Base-by-base conservation (phyloP, 1,284 basidiomycete genomes). In the Ceratobasidium sp. region DNA sequence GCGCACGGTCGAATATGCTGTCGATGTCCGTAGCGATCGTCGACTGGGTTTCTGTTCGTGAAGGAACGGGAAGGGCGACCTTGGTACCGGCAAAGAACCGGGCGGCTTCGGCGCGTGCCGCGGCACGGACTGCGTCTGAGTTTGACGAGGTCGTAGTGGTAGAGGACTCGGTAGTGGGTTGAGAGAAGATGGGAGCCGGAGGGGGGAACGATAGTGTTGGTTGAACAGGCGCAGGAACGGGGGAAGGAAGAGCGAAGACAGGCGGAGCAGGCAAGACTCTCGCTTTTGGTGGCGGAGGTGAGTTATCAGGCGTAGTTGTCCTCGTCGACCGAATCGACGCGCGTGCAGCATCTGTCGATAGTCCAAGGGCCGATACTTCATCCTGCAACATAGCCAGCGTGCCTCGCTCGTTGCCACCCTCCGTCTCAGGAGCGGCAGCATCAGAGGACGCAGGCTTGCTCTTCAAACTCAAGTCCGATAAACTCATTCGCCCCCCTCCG, bases 31-130 rank as follows among this genome's bases (percentile, higher is more conserved):
- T 61, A 28, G 18, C 35, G 11, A 47, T 46, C 21, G 69, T 71
- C 35, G 57, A 59, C 18, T 71, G 69, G 30, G 69, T 71, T 28
- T 71, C 69, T 8, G 57, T 71, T 26, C 54, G 43, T 5, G 64
- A 23, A 21, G 50, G 8, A 43, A 30, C 46, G 41, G 57, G 55
- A n/a, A 57, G 55, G 43, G 57, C 44, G 38, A 71, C 35, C 54
- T 71, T 71, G n/a, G 57, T 52, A 6, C 69, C 57, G n/a, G 55
- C 69, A 44, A 71, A 71, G 46, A 71, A 61, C 44, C 54, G 41
- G 3, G 69, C 69, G 11, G 69, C 69, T 35, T 71, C 69, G 43
- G 69, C 69, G 28, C 52, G 59, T 16, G 69, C 69, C 6, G 28
- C 30, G 6, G 69, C 69, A 13, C 69, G 69, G 2, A 71, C 69